These are phyloP conservation scores for Colletotrichum spaethianum DNA, from an alignment of 2,329 filamentous ascomycete genomes.

Conservation along the genomic window DNA sequence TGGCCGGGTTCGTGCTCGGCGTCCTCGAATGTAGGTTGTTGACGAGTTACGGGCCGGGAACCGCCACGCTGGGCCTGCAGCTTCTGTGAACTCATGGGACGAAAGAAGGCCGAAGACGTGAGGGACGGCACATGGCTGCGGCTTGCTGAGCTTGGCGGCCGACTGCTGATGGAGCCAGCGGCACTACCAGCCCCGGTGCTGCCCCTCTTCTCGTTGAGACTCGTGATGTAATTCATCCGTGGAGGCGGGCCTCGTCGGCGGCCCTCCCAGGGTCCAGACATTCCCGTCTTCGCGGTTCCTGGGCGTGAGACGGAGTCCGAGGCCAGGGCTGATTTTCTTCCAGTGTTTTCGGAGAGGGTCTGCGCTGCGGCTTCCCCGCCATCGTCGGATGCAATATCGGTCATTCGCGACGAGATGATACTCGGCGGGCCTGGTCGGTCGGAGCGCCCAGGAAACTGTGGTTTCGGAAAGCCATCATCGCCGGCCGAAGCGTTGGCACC, in stretches of 20 bases:
- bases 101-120: constrained; percentile 92
- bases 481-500: constrained; percentile 55
- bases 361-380: constrained; percentile 59
- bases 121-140: constrained; percentile 92
- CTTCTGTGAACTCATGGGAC: constrained; percentile 96
- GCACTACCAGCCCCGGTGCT: constrained; percentile 56
- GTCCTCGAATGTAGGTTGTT: constrained; percentile 43
- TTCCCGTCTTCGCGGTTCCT: constrained; percentile 66
- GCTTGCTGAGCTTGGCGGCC: constrained; percentile 73
- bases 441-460: constrained; percentile 56
- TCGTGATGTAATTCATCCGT: constrained; percentile 63
- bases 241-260: constrained; percentile 65
- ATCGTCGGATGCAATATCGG: constrained; percentile 73
- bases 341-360: constrained; percentile 48
- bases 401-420: constrained; percentile 81
- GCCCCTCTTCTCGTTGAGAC: constrained; percentile 60
- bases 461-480: constrained; percentile 55
- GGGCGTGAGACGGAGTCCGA: constrained; percentile 66
- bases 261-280: constrained; percentile 44
- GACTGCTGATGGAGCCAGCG: constrained; percentile 52
- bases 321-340: constrained; percentile 44
- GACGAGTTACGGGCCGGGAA: constrained; percentile 57
- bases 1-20: constrained; percentile 56
- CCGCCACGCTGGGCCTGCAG: constrained; percentile 89
- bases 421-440: constrained; percentile 69